Base-by-base conservation (phyloP, 345 rosid species). In the Angophora floribunda region DNA sequence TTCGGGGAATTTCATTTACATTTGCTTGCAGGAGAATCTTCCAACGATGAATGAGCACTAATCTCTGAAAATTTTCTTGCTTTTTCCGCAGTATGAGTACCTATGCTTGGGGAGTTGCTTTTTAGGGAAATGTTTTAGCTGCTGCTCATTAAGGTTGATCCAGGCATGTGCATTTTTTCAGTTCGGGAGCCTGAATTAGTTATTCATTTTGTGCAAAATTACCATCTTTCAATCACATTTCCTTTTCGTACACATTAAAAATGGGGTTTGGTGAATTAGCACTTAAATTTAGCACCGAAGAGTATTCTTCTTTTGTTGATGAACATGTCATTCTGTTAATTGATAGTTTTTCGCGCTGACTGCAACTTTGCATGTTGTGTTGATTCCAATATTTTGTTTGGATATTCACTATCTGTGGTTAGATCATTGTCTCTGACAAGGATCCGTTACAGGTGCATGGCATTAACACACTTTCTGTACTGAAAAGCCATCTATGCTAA, bases 31-130 rank as follows among this genome's bases (percentile, higher is more conserved):
- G 19, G 78, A n/a, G 3, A 65, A n/a, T 3, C 8, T n/a, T 63
- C 32, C 16, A 13, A n/a, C 3, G 41, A 30, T 63, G 75, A 15
- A 65, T 30, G 0, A 0, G 41, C 16, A 3, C 14, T 65, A 65
- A 65, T 13, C 36, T 30, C 6, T 1, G 19, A 7, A 65, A 14
- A 65, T 30, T 30, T 65, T 9, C 6, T 65, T 65, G 10, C 11
- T 7, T 8, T 14, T 2, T 30, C 21, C 3, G 0, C 21, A 2
- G 9, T 7, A 0, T 13, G 2, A 75, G 1, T 36, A 22, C 6
- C 2, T 36, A 13, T 19, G 49, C 3, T 75, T 19, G 82, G 80
- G 82, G 26, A 75, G 82, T 75, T 36, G 82, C 7, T 75, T 36
- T 9, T 7, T 36, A 5, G 47, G 82, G 21, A 17, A 17, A 32